A percentile compares a stretch with the other conserved stretches of the same genome.
Evolutionary conservation across 75 land plant genomes (phyloP).

Genomic region (Pseudotsuga menziesii): DNA sequence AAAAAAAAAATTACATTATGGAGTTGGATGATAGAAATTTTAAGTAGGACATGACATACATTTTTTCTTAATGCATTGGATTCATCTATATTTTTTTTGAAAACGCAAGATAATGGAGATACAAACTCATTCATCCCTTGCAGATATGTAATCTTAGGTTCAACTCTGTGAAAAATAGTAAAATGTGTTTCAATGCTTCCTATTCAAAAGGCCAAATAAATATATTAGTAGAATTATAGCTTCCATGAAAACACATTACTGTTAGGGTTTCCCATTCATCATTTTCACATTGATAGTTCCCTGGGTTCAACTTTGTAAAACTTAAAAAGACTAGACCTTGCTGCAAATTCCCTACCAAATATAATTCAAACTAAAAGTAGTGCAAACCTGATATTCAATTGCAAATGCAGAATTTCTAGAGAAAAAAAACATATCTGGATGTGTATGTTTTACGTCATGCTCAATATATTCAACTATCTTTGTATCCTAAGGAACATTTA

Average conservation of each 20-base stretch:
- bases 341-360: constrained; percentile 14
- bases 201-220: constrained; percentile 20
- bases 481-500: constrained; percentile 57
- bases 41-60: not conserved
- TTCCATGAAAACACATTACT: constrained; percentile 17
- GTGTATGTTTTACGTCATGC: constrained; percentile 92
- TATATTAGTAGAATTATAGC: not conserved
- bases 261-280: constrained; percentile 31
- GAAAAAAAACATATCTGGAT: constrained; percentile 94
- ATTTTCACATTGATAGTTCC: constrained; percentile 36
- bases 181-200: constrained; percentile 75
- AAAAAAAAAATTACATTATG: too few relatives aligned
- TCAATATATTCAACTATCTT: constrained; percentile 92
- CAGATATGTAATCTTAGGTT: constrained; percentile 96
- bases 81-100: constrained; percentile 73
- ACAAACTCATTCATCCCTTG: constrained; percentile 98
- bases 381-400: constrained; percentile 66
- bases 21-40: not conserved
- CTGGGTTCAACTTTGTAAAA: constrained; percentile 27
- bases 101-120: constrained; percentile 90
- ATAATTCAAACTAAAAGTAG: not conserved
- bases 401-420: constrained; percentile 66
- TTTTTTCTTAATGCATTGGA: constrained; percentile 47
- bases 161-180: constrained; percentile 86
- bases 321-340: constrained; percentile 23